These are phyloP conservation scores for Rhizopus arrhizus DNA, from an alignment of 371 early-diverging fungal species.

Conservation along the genomic window DNA sequence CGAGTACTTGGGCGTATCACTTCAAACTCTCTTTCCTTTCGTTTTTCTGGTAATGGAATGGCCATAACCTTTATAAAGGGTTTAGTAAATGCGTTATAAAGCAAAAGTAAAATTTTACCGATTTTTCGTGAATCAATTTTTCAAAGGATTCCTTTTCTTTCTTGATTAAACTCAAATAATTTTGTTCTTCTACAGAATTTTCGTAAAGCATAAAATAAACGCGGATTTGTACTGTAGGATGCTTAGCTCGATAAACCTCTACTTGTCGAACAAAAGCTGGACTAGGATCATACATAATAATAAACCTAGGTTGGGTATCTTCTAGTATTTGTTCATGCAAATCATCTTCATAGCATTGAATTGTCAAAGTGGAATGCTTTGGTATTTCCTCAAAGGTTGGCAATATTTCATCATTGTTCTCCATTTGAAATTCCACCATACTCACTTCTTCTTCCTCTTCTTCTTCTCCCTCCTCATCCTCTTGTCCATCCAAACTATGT, in stretches of 20 bases:
- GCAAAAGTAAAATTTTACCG: conserved; percentile 48
- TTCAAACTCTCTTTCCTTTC: conserved; percentile 43
- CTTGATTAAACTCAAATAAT: conserved; percentile 81
- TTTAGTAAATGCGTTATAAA: background rate
- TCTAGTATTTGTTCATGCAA: conserved; percentile 60
- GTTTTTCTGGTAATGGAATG: conserved; percentile 65
- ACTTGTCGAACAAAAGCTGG: conserved; percentile 84
- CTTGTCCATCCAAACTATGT: conserved; percentile 1
- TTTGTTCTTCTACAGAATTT: conserved; percentile 95
- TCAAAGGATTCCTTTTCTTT: conserved; percentile 96
- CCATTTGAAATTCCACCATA: background rate
- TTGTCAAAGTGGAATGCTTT: conserved; percentile 43
- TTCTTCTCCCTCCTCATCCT: background rate
- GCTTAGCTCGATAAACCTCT: conserved; percentile 77
- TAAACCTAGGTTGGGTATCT: conserved; percentile 72
- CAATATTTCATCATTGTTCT: conserved; percentile 29
- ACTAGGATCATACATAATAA: conserved; percentile 91
- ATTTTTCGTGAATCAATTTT: conserved; percentile 86
- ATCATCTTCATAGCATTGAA: conserved; percentile 68
- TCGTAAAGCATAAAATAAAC: conserved; percentile 93
- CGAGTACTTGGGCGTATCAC: conserved; percentile 60
- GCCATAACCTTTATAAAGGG: conserved; percentile 60
- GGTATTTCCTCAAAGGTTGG: conserved; percentile 41
- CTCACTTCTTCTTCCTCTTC: conserved; percentile 7
- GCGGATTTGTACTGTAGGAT: conserved; percentile 60